phyloP scores from a whole-genome alignment of 768 basidiomycete species.

The Glaciozyma antarctica region DNA sequence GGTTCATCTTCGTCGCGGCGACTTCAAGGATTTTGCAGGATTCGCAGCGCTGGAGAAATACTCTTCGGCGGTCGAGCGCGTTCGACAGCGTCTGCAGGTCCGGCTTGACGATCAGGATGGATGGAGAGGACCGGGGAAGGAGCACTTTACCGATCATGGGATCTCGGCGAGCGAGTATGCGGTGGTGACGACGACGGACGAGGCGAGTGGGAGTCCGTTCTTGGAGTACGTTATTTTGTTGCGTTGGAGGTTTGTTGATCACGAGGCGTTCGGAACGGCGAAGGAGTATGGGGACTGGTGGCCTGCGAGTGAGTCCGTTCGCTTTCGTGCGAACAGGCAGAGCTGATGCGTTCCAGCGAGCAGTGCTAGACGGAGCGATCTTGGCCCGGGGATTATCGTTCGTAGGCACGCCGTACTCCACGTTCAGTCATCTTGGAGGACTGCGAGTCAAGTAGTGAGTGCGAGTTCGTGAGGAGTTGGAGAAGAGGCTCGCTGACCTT shows the following conservation, averaged over 20 bases:
- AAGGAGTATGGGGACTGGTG: conserved; percentile 1
- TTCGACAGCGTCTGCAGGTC: background rate
- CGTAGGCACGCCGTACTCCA: conserved; percentile 22
- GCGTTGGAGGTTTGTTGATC: conserved; percentile 28
- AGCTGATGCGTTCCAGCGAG: conserved; percentile 12
- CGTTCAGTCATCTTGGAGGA: conserved; percentile 17
- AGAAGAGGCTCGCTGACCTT: background rate
- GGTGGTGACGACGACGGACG: conserved; percentile 29
- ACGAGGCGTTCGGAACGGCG: conserved; percentile 17
- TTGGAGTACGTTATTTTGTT: conserved; percentile 6
- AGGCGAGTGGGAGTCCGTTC: conserved; percentile 13
- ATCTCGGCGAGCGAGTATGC: conserved; percentile 8
- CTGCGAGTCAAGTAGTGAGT: conserved; percentile 23
- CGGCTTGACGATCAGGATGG: conserved; percentile 12
- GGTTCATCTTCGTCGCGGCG: conserved; percentile 27
- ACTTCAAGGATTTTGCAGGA: conserved; percentile 28
- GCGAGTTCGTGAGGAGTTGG: background rate
- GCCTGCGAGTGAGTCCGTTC: background rate
- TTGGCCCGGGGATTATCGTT: conserved; percentile 16
- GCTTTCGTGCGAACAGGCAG: no score
- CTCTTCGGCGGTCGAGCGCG: conserved; percentile 11
- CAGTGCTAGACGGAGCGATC: conserved; percentile 23
- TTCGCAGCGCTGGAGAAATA: conserved; percentile 26
- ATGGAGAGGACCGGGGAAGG: conserved; percentile 4
- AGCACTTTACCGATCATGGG: background rate